Percentiles rank a stretch among this genome's conserved stretches.
phyloP scores from a whole-genome alignment of 2,329 filamentous ascomycete genomes.

The Trichophyton verrucosum region DNA sequence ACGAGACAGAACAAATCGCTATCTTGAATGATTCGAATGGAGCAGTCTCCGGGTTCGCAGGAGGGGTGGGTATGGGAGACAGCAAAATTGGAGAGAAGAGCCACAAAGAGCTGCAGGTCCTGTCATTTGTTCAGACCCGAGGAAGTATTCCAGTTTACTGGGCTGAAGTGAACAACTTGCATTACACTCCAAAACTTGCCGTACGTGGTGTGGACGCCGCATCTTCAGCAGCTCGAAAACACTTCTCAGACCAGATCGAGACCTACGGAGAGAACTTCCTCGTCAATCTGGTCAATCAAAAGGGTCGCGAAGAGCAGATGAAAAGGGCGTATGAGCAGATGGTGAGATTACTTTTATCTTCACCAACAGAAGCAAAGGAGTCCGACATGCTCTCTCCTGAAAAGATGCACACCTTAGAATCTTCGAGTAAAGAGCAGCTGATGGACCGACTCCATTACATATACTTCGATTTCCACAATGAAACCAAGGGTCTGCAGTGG shows the following conservation, averaged over 20 bases:
- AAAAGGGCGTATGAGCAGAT: constrained; percentile 92
- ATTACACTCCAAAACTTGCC: constrained; percentile 82
- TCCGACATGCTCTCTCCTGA: constrained; percentile 57
- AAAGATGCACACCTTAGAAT: constrained; percentile 69
- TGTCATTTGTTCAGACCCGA: constrained; percentile 92
- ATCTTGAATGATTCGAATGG: constrained; percentile 72
- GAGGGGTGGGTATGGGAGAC: constrained; percentile 62
- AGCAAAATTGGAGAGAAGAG: constrained; percentile 49
- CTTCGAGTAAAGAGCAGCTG: constrained; percentile 45
- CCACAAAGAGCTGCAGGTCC: constrained; percentile 68
- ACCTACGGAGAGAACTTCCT: constrained; percentile 95
- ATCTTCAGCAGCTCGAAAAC: constrained; percentile 62
- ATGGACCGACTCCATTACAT: constrained; percentile 86
- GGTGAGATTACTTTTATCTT: constrained; percentile 60
- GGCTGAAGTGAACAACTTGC: constrained; percentile 87
- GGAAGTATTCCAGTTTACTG: constrained; percentile 94
- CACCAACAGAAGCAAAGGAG: constrained; percentile 53
- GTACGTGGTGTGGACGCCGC: constrained; percentile 75
- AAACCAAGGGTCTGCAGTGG: constrained; percentile 92
- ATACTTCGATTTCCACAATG: constrained; percentile 97
- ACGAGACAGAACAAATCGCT: constrained; percentile 90
- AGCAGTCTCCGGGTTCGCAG: constrained; percentile 67
- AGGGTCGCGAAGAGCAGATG: constrained; percentile 74
- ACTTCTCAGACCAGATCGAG: constrained; percentile 87
- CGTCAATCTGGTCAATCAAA: constrained; percentile 94